Percentiles rank a stretch among this genome's conserved stretches.
These are phyloP conservation scores for Penicillium mononematosum DNA, from an alignment of 495 filamentous ascomycete species.

Conservation along the genomic window DNA sequence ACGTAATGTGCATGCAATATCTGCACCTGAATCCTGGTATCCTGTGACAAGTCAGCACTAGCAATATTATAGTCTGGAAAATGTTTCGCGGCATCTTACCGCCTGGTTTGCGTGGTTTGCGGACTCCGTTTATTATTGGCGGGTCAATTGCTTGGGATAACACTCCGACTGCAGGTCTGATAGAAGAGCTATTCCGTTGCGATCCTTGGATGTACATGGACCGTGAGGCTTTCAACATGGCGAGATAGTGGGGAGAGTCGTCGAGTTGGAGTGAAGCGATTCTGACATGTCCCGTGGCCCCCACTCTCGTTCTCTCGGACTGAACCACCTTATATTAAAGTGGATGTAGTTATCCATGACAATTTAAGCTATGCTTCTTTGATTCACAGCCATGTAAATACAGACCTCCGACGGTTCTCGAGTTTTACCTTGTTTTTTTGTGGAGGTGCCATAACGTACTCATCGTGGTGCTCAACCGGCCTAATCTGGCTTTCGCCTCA, in stretches of 20 bases:
- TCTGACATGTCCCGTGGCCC: too few relatives aligned
- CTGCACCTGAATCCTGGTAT: conserved; percentile 42
- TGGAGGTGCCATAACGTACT: too few relatives aligned
- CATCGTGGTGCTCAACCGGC: too few relatives aligned
- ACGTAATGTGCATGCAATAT: conserved; percentile 33
- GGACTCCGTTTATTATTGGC: conserved; percentile 26
- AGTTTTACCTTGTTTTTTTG: too few relatives aligned
- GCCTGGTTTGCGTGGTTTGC: conserved; percentile 28
- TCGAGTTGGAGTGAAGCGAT: too few relatives aligned
- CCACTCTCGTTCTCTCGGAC: too few relatives aligned
- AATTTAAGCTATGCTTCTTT: too few relatives aligned
- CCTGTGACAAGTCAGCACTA: conserved; percentile 16
- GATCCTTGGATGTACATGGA: not conserved
- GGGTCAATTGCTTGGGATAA: conserved; percentile 29
- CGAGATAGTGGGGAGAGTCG: not conserved
- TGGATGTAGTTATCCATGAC: too few relatives aligned
- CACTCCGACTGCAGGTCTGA: conserved; percentile 20
- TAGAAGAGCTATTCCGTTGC: not conserved
- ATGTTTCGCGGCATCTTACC: conserved; percentile 14
- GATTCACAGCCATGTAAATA: too few relatives aligned
- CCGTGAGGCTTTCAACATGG: conserved; percentile 31
- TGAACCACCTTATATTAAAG: too few relatives aligned
- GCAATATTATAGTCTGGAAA: not conserved
- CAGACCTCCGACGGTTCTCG: too few relatives aligned
- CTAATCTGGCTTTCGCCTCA: too few relatives aligned